Conservation (phyloP, 306 rosid genomes). For the Cicer cuneatum region DNA sequence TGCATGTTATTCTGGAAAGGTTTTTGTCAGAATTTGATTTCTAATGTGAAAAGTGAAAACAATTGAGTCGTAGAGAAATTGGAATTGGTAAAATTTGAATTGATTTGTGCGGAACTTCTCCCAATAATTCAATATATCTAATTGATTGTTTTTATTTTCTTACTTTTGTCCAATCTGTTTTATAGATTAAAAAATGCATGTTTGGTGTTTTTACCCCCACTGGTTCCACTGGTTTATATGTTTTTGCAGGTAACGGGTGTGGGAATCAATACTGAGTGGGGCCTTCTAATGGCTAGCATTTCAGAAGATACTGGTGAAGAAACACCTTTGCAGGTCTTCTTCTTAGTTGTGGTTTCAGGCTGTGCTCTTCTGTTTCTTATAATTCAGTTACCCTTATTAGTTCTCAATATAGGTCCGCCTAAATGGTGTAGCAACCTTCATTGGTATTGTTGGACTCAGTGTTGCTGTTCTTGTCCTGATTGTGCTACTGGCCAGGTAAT, state of each 20-base stretch:
- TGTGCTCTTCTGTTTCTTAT: background rate
- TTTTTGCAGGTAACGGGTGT: conserved; percentile 80
- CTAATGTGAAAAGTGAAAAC: background rate
- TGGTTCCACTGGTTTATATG: conserved; percentile 18
- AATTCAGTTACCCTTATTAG: conserved; percentile 31
- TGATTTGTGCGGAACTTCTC: conserved; percentile 3
- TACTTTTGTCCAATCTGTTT: background rate
- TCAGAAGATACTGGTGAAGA: conserved; percentile 98
- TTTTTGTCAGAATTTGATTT: conserved; percentile 31
- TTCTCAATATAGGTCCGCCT: conserved; percentile 78
- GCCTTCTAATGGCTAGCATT: conserved; percentile 98
- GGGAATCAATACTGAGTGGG: conserved; percentile 98
- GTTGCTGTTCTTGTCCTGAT: conserved; percentile 80
- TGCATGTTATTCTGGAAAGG: conserved; percentile 28
- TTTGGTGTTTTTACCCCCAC: conserved; percentile 9
- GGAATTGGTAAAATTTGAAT: background rate
- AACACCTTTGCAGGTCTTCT: conserved; percentile 95
- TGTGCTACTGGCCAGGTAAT: conserved; percentile 81
- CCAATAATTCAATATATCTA: background rate
- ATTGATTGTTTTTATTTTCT: conserved; percentile 22
- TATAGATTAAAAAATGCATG: conserved; percentile 6
- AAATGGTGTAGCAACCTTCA: conserved; percentile 95
- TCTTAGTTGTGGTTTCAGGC: background rate
- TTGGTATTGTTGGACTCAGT: conserved; percentile 90
- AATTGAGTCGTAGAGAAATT: conserved; percentile 19